phyloP scores from a whole-genome alignment of 768 basidiomycete genomes.

The Arthromyces matolae region DNA sequence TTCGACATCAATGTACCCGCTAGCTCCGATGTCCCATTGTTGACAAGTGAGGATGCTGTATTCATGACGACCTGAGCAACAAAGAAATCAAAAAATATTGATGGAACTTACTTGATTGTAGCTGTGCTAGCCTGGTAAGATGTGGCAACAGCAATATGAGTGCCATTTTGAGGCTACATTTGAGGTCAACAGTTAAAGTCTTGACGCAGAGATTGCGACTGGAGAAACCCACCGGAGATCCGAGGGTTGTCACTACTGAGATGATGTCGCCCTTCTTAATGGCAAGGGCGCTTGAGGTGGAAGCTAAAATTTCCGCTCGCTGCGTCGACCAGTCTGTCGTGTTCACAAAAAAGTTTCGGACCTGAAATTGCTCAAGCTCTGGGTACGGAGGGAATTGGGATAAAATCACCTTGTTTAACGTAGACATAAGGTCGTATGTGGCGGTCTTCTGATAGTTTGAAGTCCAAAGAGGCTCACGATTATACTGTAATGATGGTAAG shows the following conservation, averaged over 20 bases:
- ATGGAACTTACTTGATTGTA: conserved; percentile 49
- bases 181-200: not conserved
- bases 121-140: conserved; percentile 46
- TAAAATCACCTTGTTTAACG: conserved; percentile 49
- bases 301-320: conserved; percentile 47
- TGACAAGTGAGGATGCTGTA: conserved; percentile 64
- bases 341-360: conserved; percentile 61
- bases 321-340: conserved; percentile 55
- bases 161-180: conserved; percentile 51
- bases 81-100: not conserved
- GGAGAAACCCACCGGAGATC: conserved; percentile 53
- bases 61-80: not conserved
- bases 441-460: conserved; percentile 59
- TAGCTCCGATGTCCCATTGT: conserved; percentile 66
- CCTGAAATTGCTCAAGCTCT: conserved; percentile 26
- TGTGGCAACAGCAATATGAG: conserved; percentile 53
- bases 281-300: conserved; percentile 50
- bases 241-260: conserved; percentile 66
- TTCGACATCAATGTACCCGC: conserved; percentile 55
- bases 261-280: conserved; percentile 63
- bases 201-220: not conserved
- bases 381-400: not conserved
- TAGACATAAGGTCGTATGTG: conserved; percentile 54
- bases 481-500: conserved; percentile 39
- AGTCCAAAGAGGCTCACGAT: conserved; percentile 75